These are phyloP conservation scores for Mortierella sp. DNA, from an alignment of 371 early-diverging fungal species.

Conservation along the genomic window DNA sequence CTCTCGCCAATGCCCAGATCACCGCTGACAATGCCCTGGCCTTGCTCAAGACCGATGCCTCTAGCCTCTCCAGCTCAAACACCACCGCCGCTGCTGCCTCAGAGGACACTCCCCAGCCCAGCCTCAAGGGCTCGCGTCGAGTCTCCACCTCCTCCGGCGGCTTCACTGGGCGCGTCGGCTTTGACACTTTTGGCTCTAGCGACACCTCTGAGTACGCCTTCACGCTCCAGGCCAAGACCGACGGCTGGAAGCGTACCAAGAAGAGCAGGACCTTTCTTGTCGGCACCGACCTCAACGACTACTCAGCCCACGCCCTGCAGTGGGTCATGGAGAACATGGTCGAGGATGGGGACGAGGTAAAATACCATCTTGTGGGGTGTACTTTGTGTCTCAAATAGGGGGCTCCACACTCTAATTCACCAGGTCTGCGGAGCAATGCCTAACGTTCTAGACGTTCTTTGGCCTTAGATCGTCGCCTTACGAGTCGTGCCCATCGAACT, in stretches of 20 bases:
- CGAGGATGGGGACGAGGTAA: slow-evolving; percentile 71
- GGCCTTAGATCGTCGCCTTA: slow-evolving; percentile 40
- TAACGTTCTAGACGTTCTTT: no score
- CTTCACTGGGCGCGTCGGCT: slow-evolving; percentile 66
- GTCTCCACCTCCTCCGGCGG: slow-evolving; percentile 19
- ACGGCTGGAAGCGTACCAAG: slow-evolving; percentile 59
- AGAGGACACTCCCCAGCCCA: slow-evolving; percentile 7
- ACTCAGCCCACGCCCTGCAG: slow-evolving; percentile 69
- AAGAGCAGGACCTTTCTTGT: slow-evolving; percentile 67
- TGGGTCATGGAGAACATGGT: slow-evolving; percentile 70
- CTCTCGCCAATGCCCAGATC: slow-evolving; percentile 34
- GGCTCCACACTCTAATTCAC: no score
- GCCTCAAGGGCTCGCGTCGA: not conserved
- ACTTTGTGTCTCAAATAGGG: not conserved
- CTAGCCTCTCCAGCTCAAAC: slow-evolving; percentile 7
- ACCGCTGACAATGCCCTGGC: no score
- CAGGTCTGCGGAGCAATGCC: no score
- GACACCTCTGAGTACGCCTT: slow-evolving; percentile 66
- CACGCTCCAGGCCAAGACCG: slow-evolving; percentile 66
- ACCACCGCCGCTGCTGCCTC: slow-evolving; percentile 3
- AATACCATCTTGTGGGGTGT: not conserved
- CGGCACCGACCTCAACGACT: slow-evolving; percentile 67
- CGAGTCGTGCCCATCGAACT: slow-evolving; percentile 48
- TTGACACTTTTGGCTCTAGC: slow-evolving; percentile 67
- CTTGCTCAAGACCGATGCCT: slow-evolving; percentile 4